Evolutionary conservation across 192 early-diverging fungal species (phyloP).

Genomic region (Geranomyces michiganensis): DNA sequence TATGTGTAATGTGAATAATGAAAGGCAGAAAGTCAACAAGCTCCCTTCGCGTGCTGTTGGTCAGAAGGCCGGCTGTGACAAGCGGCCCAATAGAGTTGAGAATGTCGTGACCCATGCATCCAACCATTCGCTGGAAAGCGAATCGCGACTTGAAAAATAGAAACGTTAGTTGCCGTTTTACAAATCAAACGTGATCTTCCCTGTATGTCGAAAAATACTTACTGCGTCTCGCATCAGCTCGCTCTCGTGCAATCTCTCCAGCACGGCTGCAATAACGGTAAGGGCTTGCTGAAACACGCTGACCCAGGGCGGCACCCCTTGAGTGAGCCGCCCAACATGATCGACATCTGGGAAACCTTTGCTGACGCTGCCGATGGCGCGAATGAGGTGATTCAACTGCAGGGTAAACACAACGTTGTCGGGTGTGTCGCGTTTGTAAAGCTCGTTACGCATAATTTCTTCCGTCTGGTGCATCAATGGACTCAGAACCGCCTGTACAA

Average conservation of each 20-base stretch:
- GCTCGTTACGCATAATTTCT: slow-evolving; percentile 66
- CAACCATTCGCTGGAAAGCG: slow-evolving; percentile 86
- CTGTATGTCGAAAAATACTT: slow-evolving; percentile 1
- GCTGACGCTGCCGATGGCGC: slow-evolving; percentile 79
- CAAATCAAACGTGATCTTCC: too few relatives aligned
- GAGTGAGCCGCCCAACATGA: slow-evolving; percentile 11
- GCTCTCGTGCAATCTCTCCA: slow-evolving; percentile 53
- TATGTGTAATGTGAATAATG: slow-evolving; percentile 81
- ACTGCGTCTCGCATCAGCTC: slow-evolving; percentile 50
- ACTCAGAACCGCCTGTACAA: slow-evolving; percentile 67
- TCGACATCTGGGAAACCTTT: slow-evolving; percentile 72
- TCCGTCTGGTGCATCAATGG: slow-evolving; percentile 81
- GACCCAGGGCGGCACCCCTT: slow-evolving; percentile 57
- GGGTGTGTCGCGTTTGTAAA: slow-evolving; percentile 61
- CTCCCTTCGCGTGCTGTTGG: slow-evolving; percentile 76
- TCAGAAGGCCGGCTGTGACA: slow-evolving; percentile 72
- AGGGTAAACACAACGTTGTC: slow-evolving; percentile 72
- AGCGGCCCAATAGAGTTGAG: slow-evolving; percentile 79
- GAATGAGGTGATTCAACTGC: slow-evolving; percentile 80
- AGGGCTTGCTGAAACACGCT: slow-evolving; percentile 79
- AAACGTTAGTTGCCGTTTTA: slow-evolving; percentile 16
- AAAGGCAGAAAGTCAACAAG: slow-evolving; percentile 85
- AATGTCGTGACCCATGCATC: slow-evolving; percentile 80
- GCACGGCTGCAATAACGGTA: slow-evolving; percentile 70
- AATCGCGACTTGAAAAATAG: slow-evolving; percentile 38